Base-by-base conservation (phyloP, 2,329 filamentous ascomycete species). In the Fusarium coicis region DNA sequence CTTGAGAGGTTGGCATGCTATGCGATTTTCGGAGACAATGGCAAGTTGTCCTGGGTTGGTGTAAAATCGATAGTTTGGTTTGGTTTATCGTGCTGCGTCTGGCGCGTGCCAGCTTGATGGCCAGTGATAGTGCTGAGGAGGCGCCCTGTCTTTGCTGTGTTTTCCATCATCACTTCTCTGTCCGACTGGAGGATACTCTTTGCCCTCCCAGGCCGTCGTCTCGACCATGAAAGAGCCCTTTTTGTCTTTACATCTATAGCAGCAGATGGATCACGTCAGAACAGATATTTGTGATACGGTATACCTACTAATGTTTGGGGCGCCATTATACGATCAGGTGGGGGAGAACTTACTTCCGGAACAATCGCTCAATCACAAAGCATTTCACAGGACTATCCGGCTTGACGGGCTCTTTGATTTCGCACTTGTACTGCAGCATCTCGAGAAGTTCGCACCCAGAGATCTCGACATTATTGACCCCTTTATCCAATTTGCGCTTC, bases 191-290 rank as follows among this genome's bases (percentile, higher is more conserved):
- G 54, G 52, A 71, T 72, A 73, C 50, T 73, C 74, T 66, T 77
- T 79, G 67, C 80, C 84, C 81, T 92, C 89, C 90, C 89, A 92
- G 47, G 86, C 84, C 18, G 90, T 92, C 30, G 90, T 92, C 81
- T 92, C 90, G 47, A 91, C 87, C 79, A 84, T 87, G 74, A 92
- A 92, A 12, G 66, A 82, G 9, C 87, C 88, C 19, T 88, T 87
- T 74, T 82, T 85, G 79, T 91, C 89, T 66, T 83, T 82, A 79
- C 90, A 92, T 74, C 90, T 92, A 78, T 70, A 68, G 68, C n/a
- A 54, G n/a, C n/a, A 37, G 40, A 53, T 30, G 43, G 37, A n/a
- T 46, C 37, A 40, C 54, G 52, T 74, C 40, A 68, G 63, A 55
- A 47, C 19, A 37, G 53, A 50, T 19, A 44, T 23, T 19, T 34